These are phyloP conservation scores for Magnusiomyces fungicola DNA, from an alignment of 1,139 yeast genomes.

Conservation along the genomic window DNA sequence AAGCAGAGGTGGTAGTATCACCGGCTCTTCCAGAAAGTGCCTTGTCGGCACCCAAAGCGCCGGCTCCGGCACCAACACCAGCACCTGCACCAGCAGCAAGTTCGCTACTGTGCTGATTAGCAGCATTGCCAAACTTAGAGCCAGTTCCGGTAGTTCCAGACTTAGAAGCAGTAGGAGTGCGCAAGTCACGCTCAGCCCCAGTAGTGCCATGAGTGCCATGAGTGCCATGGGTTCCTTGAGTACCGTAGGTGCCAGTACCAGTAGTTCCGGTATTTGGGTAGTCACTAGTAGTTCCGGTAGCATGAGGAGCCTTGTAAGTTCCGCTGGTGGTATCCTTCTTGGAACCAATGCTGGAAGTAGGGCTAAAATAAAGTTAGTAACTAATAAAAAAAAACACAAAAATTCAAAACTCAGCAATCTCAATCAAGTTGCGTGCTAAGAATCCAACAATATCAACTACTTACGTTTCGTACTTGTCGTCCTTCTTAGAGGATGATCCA, in stretches of 20 bases:
- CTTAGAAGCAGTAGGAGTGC: slow-evolving; percentile 7
- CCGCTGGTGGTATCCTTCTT: slow-evolving; percentile 7
- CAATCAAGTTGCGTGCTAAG: no score
- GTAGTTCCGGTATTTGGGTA: slow-evolving; percentile 2
- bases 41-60: background rate
- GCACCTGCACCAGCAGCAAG: background rate
- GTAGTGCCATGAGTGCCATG: slow-evolving; percentile 7
- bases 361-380: no score
- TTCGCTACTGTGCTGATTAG: background rate
- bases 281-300: slow-evolving; percentile 8
- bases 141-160: no score
- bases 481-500: slow-evolving; percentile 6
- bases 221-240: background rate
- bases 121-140: background rate
- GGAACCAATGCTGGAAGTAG: slow-evolving; percentile 12
- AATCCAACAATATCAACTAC: no score
- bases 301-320: slow-evolving; percentile 3
- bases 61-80: background rate
- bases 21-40: slow-evolving; percentile 3
- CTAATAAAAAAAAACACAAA: no score
- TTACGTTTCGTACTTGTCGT: background rate
- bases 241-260: slow-evolving; percentile 1
- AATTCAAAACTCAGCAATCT: no score
- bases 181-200: slow-evolving; percentile 7
- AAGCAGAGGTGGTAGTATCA: slow-evolving; percentile 7